These are phyloP conservation scores for Abortiporus biennis DNA, from an alignment of 1,284 basidiomycete genomes.

Conservation along the genomic window DNA sequence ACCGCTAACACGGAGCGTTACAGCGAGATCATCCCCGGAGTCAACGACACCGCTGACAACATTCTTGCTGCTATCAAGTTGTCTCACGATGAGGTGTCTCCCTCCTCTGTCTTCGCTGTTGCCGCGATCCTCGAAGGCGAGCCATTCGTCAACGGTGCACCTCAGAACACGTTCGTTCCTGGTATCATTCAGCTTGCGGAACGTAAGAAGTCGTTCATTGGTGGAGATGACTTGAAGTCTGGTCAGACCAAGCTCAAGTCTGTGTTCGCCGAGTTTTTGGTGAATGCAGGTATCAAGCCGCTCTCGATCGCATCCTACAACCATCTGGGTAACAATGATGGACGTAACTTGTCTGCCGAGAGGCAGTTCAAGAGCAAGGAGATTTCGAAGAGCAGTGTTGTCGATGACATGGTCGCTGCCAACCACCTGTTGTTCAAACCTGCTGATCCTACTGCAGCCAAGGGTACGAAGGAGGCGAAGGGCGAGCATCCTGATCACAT, in stretches of 20 bases:
- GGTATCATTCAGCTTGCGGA: conserved; percentile 94
- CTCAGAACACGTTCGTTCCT: conserved; percentile 99
- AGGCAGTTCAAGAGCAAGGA: conserved; percentile 98
- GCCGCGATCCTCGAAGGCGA: conserved; percentile 93
- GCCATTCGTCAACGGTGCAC: conserved; percentile 96
- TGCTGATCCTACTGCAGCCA: conserved; percentile 43
- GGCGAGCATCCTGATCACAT: conserved; percentile 97
- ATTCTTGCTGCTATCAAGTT: conserved; percentile 78
- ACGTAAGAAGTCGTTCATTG: conserved; percentile 87
- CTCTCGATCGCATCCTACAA: conserved; percentile 95
- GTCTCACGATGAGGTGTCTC: conserved; percentile 91
- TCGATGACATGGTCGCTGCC: conserved; percentile 95
- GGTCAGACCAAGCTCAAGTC: conserved; percentile 89
- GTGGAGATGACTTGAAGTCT: conserved; percentile 97
- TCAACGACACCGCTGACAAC: conserved; percentile 94
- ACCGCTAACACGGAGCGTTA: conserved; percentile 99
- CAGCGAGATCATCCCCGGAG: conserved; percentile 88
- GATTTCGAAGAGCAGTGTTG: conserved; percentile 94
- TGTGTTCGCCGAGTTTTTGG: conserved; percentile 91
- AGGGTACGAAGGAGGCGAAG: conserved; percentile 65
- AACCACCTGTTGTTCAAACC: conserved; percentile 90
- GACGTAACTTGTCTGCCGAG: conserved; percentile 89
- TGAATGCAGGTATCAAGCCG: conserved; percentile 96
- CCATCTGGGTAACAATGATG: conserved; percentile 98
- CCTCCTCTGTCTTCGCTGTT: conserved; percentile 93